Base-by-base conservation (phyloP, 2,329 filamentous ascomycete species). In the Trichoderma sp. region DNA sequence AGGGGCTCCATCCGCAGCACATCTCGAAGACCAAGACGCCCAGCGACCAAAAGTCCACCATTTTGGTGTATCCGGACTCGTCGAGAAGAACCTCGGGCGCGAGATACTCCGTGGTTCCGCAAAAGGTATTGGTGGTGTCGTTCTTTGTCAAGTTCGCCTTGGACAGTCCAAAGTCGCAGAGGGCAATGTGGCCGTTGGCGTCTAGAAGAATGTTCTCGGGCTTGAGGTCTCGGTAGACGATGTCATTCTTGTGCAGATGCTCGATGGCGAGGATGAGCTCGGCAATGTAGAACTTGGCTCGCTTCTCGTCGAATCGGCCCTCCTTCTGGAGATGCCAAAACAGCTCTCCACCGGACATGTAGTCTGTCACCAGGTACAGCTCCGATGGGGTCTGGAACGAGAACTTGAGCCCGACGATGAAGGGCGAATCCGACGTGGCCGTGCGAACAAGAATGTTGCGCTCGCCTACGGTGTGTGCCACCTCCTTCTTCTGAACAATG, bases 321-420 rank as follows among this genome's bases (percentile, higher is more conserved):
- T 98, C 95, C 75, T 96, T 96, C 75, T 99, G 95, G 66, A 99
- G 80, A 81, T 99, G 95, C 94, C 95, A 99, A 79, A 99, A 99
- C 1, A 99, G 83, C 78, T 99, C 95, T 65, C 95, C 95, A 45
- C 95, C 95, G 17, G 95, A 99, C 95, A 99, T 98, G 81, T 97
- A 99, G 76, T 98, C 95, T 5, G 95, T 98, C 15, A 99, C 95
- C n/a, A 99, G 84, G 75, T 98, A 98, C 2, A 99, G 85, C 77
- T 99, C 95, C 4, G 93, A 95, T 1, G 93, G 92, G 0, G 95
- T 98, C 77, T 99, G 95, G 81, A 99, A 99, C 0, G 95, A 98
- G 75, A 98, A 99, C 74, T 99, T 99, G 72, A 99, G 84, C 7
- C 94, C 94, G 47, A 99, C 95, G 68, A 99, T 99, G 74, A 99